Conservation (phyloP, 2,329 filamentous ascomycete genomes). For the Shiraia sp. region DNA sequence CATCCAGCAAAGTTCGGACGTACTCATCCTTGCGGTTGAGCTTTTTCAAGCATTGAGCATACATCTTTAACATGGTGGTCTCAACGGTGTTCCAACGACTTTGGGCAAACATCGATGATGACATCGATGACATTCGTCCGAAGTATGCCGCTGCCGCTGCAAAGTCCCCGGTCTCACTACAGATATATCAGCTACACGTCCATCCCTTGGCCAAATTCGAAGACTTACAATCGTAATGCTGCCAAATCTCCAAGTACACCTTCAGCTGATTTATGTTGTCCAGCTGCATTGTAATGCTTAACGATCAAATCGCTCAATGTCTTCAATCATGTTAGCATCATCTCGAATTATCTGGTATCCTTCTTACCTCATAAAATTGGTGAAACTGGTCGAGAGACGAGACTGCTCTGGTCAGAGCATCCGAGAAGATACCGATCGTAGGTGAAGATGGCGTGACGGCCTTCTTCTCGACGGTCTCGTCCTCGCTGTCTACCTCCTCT, state of each 20-base stretch:
- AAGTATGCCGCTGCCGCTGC: constrained; percentile 76
- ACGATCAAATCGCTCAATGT: constrained; percentile 83
- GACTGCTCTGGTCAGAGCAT: constrained; percentile 37
- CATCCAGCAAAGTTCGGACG: constrained; percentile 72
- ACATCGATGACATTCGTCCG: constrained; percentile 70
- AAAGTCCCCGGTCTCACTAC: constrained; percentile 68
- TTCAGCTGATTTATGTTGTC: constrained; percentile 76
- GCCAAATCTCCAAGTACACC: constrained; percentile 82
- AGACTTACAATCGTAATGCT: constrained; percentile 69
- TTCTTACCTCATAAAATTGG: constrained; percentile 45
- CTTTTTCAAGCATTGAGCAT: constrained; percentile 78
- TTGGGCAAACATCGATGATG: constrained; percentile 73
- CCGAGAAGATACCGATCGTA: constrained; percentile 35
- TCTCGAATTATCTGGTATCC: background rate
- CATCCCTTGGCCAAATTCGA: background rate
- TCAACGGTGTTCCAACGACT: constrained; percentile 80
- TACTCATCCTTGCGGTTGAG: constrained; percentile 79
- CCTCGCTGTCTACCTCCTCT: constrained; percentile 17
- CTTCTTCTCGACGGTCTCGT: constrained; percentile 9
- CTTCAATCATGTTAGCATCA: constrained; percentile 61
- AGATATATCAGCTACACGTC: constrained; percentile 6
- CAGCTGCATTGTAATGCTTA: constrained; percentile 79
- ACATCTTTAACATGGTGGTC: constrained; percentile 81
- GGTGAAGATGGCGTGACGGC: constrained; percentile 6
- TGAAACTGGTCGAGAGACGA: constrained; percentile 45